Base-by-base conservation (phyloP, 805 yeast genomes). In the Saturnispora mendoncae region DNA sequence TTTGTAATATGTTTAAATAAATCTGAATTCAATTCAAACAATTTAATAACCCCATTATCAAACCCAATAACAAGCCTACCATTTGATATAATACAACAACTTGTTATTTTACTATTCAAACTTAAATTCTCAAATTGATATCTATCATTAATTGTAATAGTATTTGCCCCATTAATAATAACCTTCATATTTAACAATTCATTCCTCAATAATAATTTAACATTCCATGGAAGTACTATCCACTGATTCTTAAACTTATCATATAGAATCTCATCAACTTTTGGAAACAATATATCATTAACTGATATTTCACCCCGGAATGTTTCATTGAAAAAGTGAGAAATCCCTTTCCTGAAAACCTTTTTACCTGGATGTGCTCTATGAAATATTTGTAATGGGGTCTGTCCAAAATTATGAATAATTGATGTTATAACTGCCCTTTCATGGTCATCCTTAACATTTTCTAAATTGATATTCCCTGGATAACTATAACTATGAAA, bases 401-500 rank as follows among this genome's bases (percentile, higher is more conserved):
- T 86, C 55, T 86, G 96, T 0, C 96, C 96, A 67, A 86, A 86
- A 58, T 86, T 86, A 55, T 87, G 92, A 39, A 86, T 86, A 51
- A 83, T 82, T 2, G 94, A 88, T 18, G 85, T 81, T 3, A 82
- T 69, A 1, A 94, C 90, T 29, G 77, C 67, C 48, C 79, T 70
- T 58, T 86, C 94, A 46, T 72, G 68, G 28, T 78, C 85, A 54
- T 85, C 88, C 45, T 74, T 68, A 43, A 86, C 80, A 18, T 68
- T 69, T 46, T 84, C 94, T 41, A 86, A 62, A 55, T 86, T 77
- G 15, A 84, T 78, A 0, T 88, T 84, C 2, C 95, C 95, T 41
- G 80, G 80, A 54, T 86, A 86, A 42, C 95, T 84, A 48, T 83
- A 66, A 56, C 80, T 84, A 59, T 85, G 92, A 60, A 84, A 86